Percentiles rank a stretch among this genome's conserved stretches.
Evolutionary conservation across 108 stramenopile species (phyloP).

Genomic region (Parietichytrium sp.): DNA sequence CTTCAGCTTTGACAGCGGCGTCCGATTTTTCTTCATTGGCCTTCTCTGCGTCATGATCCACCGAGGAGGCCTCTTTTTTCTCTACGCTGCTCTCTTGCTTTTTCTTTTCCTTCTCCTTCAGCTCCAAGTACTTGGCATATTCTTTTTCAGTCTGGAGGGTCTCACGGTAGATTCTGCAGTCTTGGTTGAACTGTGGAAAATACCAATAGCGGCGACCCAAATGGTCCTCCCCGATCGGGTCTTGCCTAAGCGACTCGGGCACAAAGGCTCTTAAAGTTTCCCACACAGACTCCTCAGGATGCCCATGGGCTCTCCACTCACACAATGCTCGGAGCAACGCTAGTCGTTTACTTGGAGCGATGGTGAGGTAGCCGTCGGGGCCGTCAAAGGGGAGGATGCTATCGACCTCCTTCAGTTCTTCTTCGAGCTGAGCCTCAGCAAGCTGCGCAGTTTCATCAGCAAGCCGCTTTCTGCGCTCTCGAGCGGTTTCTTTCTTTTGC

Average conservation of each 20-base stretch:
- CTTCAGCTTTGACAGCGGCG: neutral
- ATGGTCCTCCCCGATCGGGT: neutral
- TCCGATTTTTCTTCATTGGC: neutral
- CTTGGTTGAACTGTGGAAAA: neutral
- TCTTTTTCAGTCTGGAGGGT: neutral
- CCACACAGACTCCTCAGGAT: neutral
- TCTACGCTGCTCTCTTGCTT: neutral
- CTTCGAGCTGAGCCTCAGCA: no score
- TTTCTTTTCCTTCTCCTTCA: neutral
- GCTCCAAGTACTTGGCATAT: neutral
- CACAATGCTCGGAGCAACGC: neutral
- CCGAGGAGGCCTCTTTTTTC: neutral
- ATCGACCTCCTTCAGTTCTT: slow-evolving; percentile 17
- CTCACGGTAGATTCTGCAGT: slow-evolving; percentile 33
- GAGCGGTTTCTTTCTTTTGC: neutral
- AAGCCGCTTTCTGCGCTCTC: no score
- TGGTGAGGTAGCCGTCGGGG: neutral
- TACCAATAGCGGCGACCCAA: neutral
- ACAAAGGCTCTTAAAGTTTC: neutral
- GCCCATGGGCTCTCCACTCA: neutral
- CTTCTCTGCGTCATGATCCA: neutral
- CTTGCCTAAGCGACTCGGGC: neutral
- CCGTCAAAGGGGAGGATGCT: slow-evolving; percentile 25
- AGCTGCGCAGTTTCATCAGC: no score
- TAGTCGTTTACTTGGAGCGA: neutral